These are phyloP conservation scores for Vitis hybrid DNA, from an alignment of 177 flowering plant species.

Conservation along the genomic window DNA sequence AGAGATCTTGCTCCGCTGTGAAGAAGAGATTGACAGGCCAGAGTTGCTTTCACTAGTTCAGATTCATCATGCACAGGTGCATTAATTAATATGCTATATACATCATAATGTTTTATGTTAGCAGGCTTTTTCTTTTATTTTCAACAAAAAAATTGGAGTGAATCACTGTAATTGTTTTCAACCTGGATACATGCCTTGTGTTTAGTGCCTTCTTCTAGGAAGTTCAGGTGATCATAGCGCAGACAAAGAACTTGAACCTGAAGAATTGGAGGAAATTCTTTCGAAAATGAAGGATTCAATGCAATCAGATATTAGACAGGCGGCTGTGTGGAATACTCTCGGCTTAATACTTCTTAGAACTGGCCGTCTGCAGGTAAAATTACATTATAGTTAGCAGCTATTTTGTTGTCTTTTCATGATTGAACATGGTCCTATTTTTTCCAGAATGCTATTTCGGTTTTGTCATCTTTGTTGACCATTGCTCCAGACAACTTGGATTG, in stretches of 20 bases:
- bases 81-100: slow-evolving; percentile 3
- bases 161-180: slow-evolving; percentile 7
- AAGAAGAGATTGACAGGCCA: slow-evolving; percentile 81
- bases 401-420: slow-evolving; percentile 7
- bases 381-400: background rate
- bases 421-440: slow-evolving; percentile 10
- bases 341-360: slow-evolving; percentile 81
- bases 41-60: slow-evolving; percentile 83
- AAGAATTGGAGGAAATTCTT: slow-evolving; percentile 74
- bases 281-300: slow-evolving; percentile 71
- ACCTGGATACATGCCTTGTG: slow-evolving; percentile 13
- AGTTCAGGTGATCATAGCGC: slow-evolving; percentile 50
- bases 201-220: slow-evolving; percentile 80
- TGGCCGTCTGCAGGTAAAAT: slow-evolving; percentile 74
- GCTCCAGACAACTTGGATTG: slow-evolving; percentile 81
- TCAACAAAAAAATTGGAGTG: background rate
- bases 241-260: slow-evolving; percentile 69
- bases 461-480: slow-evolving; percentile 61
- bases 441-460: slow-evolving; percentile 85
- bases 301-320: slow-evolving; percentile 74
- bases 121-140: slow-evolving; percentile 1
- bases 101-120: background rate
- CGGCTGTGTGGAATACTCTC: slow-evolving; percentile 84
- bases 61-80: slow-evolving; percentile 94
- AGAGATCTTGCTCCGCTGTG: slow-evolving; percentile 73